Evolutionary conservation across 1,284 basidiomycete species (phyloP), one percentile per base, ranked within the genome.

Genomic region (Ganoderma lingzhi): DNA sequence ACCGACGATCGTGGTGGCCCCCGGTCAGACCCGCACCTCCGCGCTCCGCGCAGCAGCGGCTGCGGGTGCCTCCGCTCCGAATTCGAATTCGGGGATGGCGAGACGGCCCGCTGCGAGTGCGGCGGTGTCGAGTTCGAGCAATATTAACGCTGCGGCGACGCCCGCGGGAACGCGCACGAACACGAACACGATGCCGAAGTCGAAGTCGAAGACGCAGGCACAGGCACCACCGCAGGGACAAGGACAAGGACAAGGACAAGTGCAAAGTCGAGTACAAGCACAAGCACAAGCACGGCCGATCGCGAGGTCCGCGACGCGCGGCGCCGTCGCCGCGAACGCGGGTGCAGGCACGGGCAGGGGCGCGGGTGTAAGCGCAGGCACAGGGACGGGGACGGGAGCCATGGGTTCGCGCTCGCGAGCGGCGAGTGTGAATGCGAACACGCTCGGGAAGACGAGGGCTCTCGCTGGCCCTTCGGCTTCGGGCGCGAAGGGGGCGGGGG

Each of bases 21-120:
- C 72, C 1, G 68, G 63, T 3, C 70, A 69, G 19, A 73, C 72
- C 1, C 72, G 72, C 28, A 73, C 72, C 6, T 71, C 72, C 6
- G 70, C 68, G 1, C 62, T 73, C n/a, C 55, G 72, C 14, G 70
- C 72, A 14, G 70, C 72, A 4, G 66, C 53, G 39, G 61, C 61
- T n/a, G 67, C 53, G 53, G 64, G 55, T n/a, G 64, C 64, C 17
- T 62, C 71, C 10, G 67, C 71, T 0, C 69, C 69, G 8, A 63
- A 23, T 8, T 41, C 39, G 39, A 41, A 10, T 23, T 32, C 23
- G 19, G 67, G 64, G 2, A 60, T 65, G 0, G 60, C 65, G 9
- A 51, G 67, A 30, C 65, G 61, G 15, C 65, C 65, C 37, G 55
- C 58, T 23, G 63, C 64, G 32, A 67, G 69, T 19, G 32, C 60